These are phyloP conservation scores for Candida lessepsii DNA, from an alignment of 805 yeast species.

Conservation along the genomic window DNA sequence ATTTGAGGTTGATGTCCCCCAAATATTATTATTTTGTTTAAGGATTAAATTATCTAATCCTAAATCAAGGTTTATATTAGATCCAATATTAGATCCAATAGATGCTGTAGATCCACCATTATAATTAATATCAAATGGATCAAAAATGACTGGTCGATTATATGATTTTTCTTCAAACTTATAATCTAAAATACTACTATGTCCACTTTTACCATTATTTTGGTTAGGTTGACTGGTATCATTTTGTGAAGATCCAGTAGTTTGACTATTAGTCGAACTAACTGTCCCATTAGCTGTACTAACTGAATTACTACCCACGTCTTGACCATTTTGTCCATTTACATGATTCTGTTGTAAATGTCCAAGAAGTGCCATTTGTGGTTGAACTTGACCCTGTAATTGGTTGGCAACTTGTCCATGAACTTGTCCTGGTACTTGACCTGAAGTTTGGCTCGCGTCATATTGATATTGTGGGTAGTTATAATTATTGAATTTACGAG, in stretches of 20 bases:
- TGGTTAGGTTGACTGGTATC: no score
- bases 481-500: slow-evolving; percentile 2
- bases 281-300: no score
- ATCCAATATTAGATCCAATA: not conserved
- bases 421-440: not conserved
- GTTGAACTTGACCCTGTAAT: slow-evolving; percentile 1
- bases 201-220: not conserved
- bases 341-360: not conserved
- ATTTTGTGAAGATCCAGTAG: no score
- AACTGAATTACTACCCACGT: no score
- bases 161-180: slow-evolving; percentile 1
- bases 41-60: slow-evolving; percentile 2
- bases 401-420: not conserved
- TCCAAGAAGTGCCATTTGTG: not conserved
- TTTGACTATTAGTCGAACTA: no score
- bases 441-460: not conserved
- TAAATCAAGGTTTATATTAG: slow-evolving; percentile 3
- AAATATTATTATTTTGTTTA: slow-evolving; percentile 10
- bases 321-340: not conserved
- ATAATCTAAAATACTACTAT: not conserved
- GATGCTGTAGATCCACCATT: not conserved
- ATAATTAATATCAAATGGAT: slow-evolving; percentile 8
- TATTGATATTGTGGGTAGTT: not conserved
- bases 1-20: slow-evolving; percentile 8
- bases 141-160: slow-evolving; percentile 9